Conservation (phyloP, 2,329 filamentous ascomycete genomes). For the Alternaria brassicae region DNA sequence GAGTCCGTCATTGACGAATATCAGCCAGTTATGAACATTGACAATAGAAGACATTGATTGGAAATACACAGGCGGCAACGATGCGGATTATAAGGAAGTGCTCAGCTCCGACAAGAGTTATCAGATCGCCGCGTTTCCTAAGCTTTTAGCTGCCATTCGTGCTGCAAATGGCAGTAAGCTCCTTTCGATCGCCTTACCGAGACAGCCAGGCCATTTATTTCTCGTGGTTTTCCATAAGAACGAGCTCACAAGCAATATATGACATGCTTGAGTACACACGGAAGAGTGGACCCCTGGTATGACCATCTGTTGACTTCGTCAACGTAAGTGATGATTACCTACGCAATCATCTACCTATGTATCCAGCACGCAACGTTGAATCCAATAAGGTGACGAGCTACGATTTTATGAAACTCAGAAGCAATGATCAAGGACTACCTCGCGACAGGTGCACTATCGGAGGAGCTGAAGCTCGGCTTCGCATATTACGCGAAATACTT, state of each 20-base stretch:
- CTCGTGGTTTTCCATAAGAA: background rate
- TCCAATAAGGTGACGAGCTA: too few relatives aligned
- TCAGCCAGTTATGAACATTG: background rate
- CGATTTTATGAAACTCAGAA: too few relatives aligned
- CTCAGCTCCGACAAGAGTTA: constrained; percentile 65
- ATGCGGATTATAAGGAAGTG: constrained; percentile 69
- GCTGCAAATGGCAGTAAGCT: constrained; percentile 65
- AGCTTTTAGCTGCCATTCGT: constrained; percentile 66
- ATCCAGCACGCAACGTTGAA: too few relatives aligned
- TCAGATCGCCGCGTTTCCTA: constrained; percentile 68
- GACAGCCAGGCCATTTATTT: constrained; percentile 18
- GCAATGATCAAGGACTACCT: too few relatives aligned
- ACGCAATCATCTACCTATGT: too few relatives aligned
- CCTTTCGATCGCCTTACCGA: constrained; percentile 73
- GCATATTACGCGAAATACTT: constrained; percentile 76
- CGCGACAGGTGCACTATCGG: constrained; percentile 60
- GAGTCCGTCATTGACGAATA: constrained; percentile 25
- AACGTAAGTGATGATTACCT: too few relatives aligned
- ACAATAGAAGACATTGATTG: constrained; percentile 66
- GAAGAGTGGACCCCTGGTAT: too few relatives aligned
- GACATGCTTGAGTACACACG: too few relatives aligned
- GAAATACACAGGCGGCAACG: constrained; percentile 70
- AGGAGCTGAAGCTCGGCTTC: constrained; percentile 70
- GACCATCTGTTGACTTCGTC: too few relatives aligned
- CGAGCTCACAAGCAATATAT: too few relatives aligned